Conservation (phyloP, 345 rosid genomes). For the Conringia planisiliqua region DNA sequence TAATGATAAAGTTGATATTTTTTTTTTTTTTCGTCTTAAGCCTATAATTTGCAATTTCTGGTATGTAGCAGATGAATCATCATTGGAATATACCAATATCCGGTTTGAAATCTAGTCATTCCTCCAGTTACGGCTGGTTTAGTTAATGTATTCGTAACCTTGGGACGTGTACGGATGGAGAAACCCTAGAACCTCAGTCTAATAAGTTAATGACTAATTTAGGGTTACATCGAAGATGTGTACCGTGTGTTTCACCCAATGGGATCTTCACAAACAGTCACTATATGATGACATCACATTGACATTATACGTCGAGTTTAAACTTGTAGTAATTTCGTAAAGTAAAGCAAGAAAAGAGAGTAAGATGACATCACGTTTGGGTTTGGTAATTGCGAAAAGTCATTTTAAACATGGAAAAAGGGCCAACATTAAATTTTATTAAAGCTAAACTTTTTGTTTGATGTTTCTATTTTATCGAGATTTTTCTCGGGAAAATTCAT, state of each 20-base stretch:
- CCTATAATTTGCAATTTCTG: no score
- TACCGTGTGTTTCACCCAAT: not conserved
- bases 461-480: not conserved
- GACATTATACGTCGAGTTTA: not conserved
- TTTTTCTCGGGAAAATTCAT: not conserved
- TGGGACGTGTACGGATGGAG: not conserved
- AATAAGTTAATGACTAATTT: not conserved
- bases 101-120: not conserved
- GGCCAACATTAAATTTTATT: not conserved
- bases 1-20: no score
- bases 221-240: not conserved
- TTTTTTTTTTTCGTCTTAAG: no score
- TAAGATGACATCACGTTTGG: not conserved
- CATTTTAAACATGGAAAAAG: not conserved
- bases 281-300: not conserved
- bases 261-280: not conserved
- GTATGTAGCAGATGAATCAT: no score
- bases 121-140: not conserved
- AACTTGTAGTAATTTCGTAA: not conserved
- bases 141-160: not conserved
- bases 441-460: not conserved
- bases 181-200: not conserved
- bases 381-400: not conserved
- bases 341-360: not conserved
- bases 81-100: no score